Conservation (phyloP, 495 filamentous ascomycete genomes). For the Penicillium subrubescens region DNA sequence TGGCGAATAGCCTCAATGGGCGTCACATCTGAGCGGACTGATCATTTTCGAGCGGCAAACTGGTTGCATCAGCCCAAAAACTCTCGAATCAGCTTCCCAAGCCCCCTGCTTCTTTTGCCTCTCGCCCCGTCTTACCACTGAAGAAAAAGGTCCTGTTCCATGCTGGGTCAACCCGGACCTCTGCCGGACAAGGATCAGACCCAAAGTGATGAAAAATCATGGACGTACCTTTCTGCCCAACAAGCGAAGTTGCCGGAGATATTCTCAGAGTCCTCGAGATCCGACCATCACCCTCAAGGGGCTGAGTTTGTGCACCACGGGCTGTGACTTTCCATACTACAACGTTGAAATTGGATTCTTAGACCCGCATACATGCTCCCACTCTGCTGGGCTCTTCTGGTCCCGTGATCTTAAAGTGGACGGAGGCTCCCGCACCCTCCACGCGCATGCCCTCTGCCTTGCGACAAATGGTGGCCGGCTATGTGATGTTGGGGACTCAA, state of each 20-base stretch:
- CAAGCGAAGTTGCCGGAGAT: constrained; percentile 21
- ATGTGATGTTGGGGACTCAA: constrained; percentile 29
- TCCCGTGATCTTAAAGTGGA: constrained; percentile 49
- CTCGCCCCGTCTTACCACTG: constrained; percentile 34
- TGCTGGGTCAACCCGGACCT: constrained; percentile 32
- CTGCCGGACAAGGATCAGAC: constrained; percentile 34
- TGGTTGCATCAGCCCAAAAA: constrained; percentile 20
- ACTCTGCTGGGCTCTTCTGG: constrained; percentile 39
- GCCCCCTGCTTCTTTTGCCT: constrained; percentile 30
- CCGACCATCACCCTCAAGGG: constrained; percentile 3
- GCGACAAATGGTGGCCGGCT: constrained; percentile 43
- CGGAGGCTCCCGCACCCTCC: constrained; percentile 42
- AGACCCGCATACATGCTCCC: constrained; percentile 47
- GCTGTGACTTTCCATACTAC: constrained; percentile 15
- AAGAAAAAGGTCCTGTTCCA: constrained; percentile 9
- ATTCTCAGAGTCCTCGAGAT: constrained; percentile 6
- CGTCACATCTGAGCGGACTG: constrained; percentile 27
- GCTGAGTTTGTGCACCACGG: constrained; percentile 15
- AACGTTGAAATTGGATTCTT: constrained; percentile 51
- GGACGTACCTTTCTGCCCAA: constrained; percentile 33
- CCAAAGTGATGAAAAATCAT: constrained; percentile 21
- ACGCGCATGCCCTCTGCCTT: constrained; percentile 33
- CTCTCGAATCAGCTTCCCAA: constrained; percentile 35
- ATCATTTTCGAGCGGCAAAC: constrained; percentile 26
- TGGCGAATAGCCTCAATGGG: constrained; percentile 29